A percentile compares a stretch with the other conserved stretches of the same genome.
phyloP scores from a whole-genome alignment of 2,329 filamentous ascomycete species.

The Epichloe amarillans region DNA sequence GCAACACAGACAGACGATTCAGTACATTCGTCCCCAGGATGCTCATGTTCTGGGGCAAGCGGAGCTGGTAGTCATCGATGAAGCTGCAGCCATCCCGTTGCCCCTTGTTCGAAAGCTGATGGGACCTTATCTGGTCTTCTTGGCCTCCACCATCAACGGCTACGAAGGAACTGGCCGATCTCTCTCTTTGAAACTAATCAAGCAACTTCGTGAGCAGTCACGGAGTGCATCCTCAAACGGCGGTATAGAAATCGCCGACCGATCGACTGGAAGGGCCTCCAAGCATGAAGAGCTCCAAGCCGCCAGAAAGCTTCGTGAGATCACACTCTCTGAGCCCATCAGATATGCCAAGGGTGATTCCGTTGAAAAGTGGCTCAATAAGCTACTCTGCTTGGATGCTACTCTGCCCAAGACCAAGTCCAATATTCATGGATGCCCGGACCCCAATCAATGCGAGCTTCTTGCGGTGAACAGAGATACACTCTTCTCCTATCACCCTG shows the following conservation, averaged over 20 bases:
- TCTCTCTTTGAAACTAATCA: constrained; percentile 88
- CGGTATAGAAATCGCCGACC: constrained; percentile 58
- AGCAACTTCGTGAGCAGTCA: constrained; percentile 90
- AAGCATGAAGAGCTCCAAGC: constrained; percentile 51
- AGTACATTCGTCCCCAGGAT: constrained; percentile 96
- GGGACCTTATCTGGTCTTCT: constrained; percentile 94
- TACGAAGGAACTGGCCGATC: constrained; percentile 96
- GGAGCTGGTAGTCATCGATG: constrained; percentile 90
- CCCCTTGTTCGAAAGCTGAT: constrained; percentile 88
- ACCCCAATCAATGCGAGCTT: constrained; percentile 82
- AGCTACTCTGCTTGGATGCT: constrained; percentile 82
- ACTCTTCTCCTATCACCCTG: constrained; percentile 92
- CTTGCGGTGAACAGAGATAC: constrained; percentile 93
- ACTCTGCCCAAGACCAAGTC: constrained; percentile 69
- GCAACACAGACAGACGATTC: constrained; percentile 91
- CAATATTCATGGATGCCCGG: constrained; percentile 66
- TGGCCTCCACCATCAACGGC: constrained; percentile 98
- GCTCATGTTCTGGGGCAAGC: constrained; percentile 90
- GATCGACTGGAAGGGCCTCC: constrained; percentile 59
- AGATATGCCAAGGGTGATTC: constrained; percentile 81
- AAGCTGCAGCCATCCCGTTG: constrained; percentile 89
- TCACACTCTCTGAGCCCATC: constrained; percentile 86
- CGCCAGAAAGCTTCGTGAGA: constrained; percentile 77
- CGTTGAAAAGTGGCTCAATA: constrained; percentile 95
- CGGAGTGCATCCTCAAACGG: constrained; percentile 43